phyloP scores from a whole-genome alignment of 2,329 filamentous ascomycete genomes.

The Penicillium sp. region DNA sequence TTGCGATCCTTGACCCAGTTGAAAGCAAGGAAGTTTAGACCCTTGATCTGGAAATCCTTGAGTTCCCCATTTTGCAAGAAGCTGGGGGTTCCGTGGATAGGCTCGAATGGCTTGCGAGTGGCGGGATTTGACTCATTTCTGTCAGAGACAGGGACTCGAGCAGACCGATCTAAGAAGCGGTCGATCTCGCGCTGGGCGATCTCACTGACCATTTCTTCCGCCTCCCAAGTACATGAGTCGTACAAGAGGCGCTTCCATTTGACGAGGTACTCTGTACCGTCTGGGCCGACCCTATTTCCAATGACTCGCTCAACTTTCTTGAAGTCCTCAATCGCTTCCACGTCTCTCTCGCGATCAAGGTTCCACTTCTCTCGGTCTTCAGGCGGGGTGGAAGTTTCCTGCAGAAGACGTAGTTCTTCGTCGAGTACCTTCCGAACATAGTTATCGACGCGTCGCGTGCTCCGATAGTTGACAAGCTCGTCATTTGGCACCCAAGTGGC shows the following conservation, averaged over 20 bases:
- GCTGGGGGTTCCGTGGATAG: slow-evolving; percentile 75
- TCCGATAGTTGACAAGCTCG: slow-evolving; percentile 71
- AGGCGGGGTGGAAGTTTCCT: slow-evolving; percentile 70
- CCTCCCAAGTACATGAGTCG: slow-evolving; percentile 93
- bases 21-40: slow-evolving; percentile 90
- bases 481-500: slow-evolving; percentile 89
- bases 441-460: slow-evolving; percentile 87
- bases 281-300: slow-evolving; percentile 73
- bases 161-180: slow-evolving; percentile 79
- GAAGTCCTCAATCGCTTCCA: slow-evolving; percentile 84
- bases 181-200: slow-evolving; percentile 89
- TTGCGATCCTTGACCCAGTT: slow-evolving; percentile 95
- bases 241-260: slow-evolving; percentile 97
- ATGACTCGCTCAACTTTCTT: slow-evolving; percentile 93
- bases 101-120: slow-evolving; percentile 69
- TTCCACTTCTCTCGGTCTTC: slow-evolving; percentile 93
- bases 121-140: slow-evolving; percentile 70
- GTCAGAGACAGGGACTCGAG: slow-evolving; percentile 77
- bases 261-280: slow-evolving; percentile 82
- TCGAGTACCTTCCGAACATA: slow-evolving; percentile 83
- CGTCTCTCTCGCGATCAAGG: slow-evolving; percentile 87
- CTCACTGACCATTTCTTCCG: slow-evolving; percentile 68
- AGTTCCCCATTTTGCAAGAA: slow-evolving; percentile 84
- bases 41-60: slow-evolving; percentile 88
- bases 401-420: slow-evolving; percentile 73